Percentiles rank a stretch among this genome's conserved stretches.
Evolutionary conservation across 768 basidiomycete species (phyloP).

Genomic region (Sistotremastrum suecicum): DNA sequence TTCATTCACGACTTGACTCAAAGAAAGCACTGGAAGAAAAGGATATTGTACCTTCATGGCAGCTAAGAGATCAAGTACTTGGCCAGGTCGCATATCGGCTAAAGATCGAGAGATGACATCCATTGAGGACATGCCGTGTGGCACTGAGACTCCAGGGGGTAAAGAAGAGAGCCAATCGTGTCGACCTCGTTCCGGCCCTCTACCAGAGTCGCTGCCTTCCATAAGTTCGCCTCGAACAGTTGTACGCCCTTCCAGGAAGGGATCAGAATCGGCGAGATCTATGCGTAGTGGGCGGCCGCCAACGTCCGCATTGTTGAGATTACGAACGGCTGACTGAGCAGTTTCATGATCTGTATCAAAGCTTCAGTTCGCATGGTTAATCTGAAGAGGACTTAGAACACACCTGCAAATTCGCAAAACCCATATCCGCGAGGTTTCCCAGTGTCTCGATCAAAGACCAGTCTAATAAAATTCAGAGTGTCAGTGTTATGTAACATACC

Average conservation of each 20-base stretch:
- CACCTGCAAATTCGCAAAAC: conserved; percentile 87
- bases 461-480: conserved; percentile 25
- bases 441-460: conserved; percentile 86
- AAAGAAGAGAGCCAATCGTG: conserved; percentile 47
- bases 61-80: conserved; percentile 87
- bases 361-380: conserved; percentile 23
- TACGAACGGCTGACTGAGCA: conserved; percentile 87
- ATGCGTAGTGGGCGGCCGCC: conserved; percentile 88
- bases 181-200: conserved; percentile 20
- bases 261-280: conserved; percentile 87
- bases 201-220: conserved; percentile 37
- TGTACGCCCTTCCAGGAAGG: conserved; percentile 82
- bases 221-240: conserved; percentile 73
- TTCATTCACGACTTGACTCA: background rate
- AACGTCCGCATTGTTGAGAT: conserved; percentile 85
- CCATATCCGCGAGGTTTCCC: conserved; percentile 91
- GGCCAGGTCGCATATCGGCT: conserved; percentile 67
- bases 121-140: conserved; percentile 54
- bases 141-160: conserved; percentile 64
- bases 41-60: conserved; percentile 80
- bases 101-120: conserved; percentile 81
- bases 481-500: background rate
- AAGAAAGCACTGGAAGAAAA: conserved; percentile 8
- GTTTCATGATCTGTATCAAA: conserved; percentile 74
- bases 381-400: conserved; percentile 23